Base-by-base conservation (phyloP, 441 rosid species). In the Adansonia grandidieri region DNA sequence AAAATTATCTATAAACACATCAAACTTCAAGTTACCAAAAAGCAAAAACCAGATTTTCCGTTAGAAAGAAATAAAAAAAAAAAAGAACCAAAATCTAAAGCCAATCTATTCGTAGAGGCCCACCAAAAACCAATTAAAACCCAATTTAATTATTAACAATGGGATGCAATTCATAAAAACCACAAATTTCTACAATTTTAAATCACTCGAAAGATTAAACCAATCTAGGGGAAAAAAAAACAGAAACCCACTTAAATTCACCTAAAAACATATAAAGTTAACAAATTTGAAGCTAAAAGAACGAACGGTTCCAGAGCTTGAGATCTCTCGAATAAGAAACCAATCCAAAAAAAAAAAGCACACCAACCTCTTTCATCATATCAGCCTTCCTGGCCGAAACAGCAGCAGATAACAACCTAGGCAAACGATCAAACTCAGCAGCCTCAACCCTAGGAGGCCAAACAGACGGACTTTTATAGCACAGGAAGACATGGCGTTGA, bases 371-470 rank as follows among this genome's bases (percentile, higher is more conserved):
- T 80, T 88, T 93, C 77, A 78, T 91, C 97, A 92, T 91, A 69
- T 86, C 88, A 53, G 82, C 71, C 87, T 92, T 96, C 79, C 91
- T 85, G 37, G 97, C 91, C 50, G 77, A 65, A 24, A 94, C 89
- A 40, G 99, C 95, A 24, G 98, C 99, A 74, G 97, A 90, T 75
- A 96, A 91, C 81, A 93, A 74, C 94, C 99, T 87, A 73, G 99
- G 99, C 84, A 96, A 86, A 15, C 99, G 97, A 89, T 96, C 99
- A 77, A 96, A 94, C 93, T 96, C 99, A n/a, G 99, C 95, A 17
- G 99, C 97, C 84, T 94, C 98, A 77, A 96, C 91, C 84, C 99
- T 92, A 0, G 94, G 89, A 0, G 98, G 98, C 98, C 98, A 94
- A 48, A 93, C 99, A 54, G 93, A 88, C 4, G 98, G 99, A 85